Percentiles rank a stretch among this genome's conserved stretches.
phyloP scores from a whole-genome alignment of 2,329 filamentous ascomycete species.

The Zymoseptoria passerinii region DNA sequence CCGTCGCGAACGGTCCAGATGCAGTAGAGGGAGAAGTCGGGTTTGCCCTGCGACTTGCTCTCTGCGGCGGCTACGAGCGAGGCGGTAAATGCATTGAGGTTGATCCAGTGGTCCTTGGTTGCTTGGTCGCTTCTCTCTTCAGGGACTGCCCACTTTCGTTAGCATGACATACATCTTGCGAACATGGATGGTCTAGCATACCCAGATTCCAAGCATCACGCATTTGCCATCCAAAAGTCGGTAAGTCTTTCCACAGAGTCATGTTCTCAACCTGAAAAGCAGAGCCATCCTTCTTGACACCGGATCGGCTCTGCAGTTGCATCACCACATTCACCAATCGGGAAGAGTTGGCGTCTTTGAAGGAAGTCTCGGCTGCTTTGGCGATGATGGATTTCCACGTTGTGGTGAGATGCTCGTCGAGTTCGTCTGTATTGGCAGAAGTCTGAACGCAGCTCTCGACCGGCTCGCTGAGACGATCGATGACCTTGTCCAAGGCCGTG shows the following conservation, averaged over 20 bases:
- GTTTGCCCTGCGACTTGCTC: slow-evolving; percentile 10
- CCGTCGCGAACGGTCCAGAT: slow-evolving; percentile 26
- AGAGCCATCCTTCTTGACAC: slow-evolving; percentile 13
- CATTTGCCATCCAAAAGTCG: slow-evolving; percentile 24
- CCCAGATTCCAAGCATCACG: slow-evolving; percentile 27
- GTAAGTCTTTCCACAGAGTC: slow-evolving; percentile 24
- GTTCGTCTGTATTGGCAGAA: slow-evolving; percentile 11
- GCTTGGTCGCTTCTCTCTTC: slow-evolving; percentile 13
- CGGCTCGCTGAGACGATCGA: slow-evolving; percentile 16
- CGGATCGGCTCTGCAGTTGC: slow-evolving; percentile 11
- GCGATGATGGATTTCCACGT: slow-evolving; percentile 19
- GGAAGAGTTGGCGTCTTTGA: slow-evolving; percentile 12
- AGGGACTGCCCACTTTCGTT: slow-evolving; percentile 10
- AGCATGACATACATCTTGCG: neutral
- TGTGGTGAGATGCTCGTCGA: slow-evolving; percentile 16
- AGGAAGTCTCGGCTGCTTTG: slow-evolving; percentile 16
- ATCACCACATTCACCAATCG: slow-evolving; percentile 18
- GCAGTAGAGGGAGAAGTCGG: slow-evolving; percentile 24
- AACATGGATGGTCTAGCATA: slow-evolving; percentile 2
- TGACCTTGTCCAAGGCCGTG: slow-evolving; percentile 6
- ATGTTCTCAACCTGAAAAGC: slow-evolving; percentile 18
- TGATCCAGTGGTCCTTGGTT: slow-evolving; percentile 21
- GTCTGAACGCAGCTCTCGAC: slow-evolving; percentile 14
- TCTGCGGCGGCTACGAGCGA: slow-evolving; percentile 19
- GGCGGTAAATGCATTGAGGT: slow-evolving; percentile 26